Base-by-base conservation (phyloP, 1,139 yeast genomes). In the Protomyces inouyei region DNA sequence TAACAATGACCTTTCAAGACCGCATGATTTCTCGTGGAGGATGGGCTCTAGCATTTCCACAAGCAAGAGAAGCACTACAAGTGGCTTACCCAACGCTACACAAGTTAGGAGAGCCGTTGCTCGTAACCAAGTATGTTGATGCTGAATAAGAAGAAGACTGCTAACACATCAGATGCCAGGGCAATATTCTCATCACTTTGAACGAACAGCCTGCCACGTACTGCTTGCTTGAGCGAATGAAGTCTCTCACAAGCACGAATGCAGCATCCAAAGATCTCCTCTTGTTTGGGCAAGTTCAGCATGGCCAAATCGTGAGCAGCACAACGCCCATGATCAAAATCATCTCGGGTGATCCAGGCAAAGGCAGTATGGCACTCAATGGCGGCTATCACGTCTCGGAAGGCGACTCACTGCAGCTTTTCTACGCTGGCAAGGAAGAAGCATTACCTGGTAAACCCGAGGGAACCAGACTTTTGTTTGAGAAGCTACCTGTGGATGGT, bases 301-400 rank as follows among this genome's bases (percentile, higher is more conserved):
- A 59, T 10, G 40, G 43, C 5, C 16, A 28, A 3, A 21, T 10
- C 10, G 6, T 32, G 4, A 25, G n/a, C 12, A 18, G 21, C 35
- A 32, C 38, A 4, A 38, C 45, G 12, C 52, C 36, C 10, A 55
- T 54, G 51, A 55, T 60, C 55, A 54, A 55, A 45, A 55, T 60
- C 48, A 54, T 60, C 37, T 57, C 64, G 3, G 59, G 68, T 48
- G 46, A 67, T 45, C 60, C 57, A 4, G 56, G 64, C 48, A 54
- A 54, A 48, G 64, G 64, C 16, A 54, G 64, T 23, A 54, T 60
- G 38, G 64, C 64, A 3, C 52, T 60, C 40, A 55, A 52, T 32
- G 64, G 64, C 18, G 64, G 60, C 18, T 45, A 46, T 46, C 45
- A 57, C 25, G 64, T 60, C 6, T 38, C 48, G n/a, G 61, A 65